phyloP scores from a whole-genome alignment of 352 stramenopile species.

The Aphanomyces stellatus region DNA sequence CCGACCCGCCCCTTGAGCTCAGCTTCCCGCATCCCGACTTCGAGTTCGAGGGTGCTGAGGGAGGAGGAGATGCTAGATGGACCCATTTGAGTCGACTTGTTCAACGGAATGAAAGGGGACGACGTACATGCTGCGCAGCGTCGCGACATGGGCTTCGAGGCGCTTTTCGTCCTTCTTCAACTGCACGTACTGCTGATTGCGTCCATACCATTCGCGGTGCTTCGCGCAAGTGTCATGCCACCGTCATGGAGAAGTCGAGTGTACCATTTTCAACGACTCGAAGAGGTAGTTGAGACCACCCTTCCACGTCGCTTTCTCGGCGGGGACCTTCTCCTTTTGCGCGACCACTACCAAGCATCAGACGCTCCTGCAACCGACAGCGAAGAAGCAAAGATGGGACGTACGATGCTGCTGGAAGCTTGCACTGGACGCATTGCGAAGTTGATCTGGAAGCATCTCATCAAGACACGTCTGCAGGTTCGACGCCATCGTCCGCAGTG shows the following conservation, averaged over 20 bases:
- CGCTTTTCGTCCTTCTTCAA: conserved; percentile 75
- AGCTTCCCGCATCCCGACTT: conserved; percentile 68
- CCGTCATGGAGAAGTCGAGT: not conserved
- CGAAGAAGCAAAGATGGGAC: conserved; percentile 9
- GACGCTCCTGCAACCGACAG: not conserved
- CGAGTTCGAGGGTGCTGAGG: conserved; percentile 75
- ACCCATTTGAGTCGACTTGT: not conserved
- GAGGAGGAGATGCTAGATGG: conserved; percentile 45
- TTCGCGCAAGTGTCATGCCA: conserved; percentile 25
- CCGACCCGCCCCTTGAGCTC: conserved; percentile 78
- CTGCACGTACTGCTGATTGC: conserved; percentile 85
- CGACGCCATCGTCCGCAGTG: conserved; percentile 71
- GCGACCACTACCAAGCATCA: conserved; percentile 39
- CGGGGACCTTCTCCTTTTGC: conserved; percentile 62
- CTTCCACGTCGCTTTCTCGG: conserved; percentile 82
- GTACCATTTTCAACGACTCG: conserved; percentile 59
- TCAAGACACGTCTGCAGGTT: conserved; percentile 76
- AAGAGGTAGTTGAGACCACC: conserved; percentile 86
- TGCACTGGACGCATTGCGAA: conserved; percentile 67
- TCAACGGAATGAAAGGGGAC: not conserved
- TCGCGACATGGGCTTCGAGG: conserved; percentile 64
- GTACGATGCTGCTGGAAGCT: conserved; percentile 66
- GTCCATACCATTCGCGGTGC: conserved; percentile 83
- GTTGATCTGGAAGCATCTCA: conserved; percentile 73
- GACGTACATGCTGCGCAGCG: conserved; percentile 39